These are phyloP conservation scores for Prunus padus DNA, from an alignment of 306 rosid species.

Conservation along the genomic window DNA sequence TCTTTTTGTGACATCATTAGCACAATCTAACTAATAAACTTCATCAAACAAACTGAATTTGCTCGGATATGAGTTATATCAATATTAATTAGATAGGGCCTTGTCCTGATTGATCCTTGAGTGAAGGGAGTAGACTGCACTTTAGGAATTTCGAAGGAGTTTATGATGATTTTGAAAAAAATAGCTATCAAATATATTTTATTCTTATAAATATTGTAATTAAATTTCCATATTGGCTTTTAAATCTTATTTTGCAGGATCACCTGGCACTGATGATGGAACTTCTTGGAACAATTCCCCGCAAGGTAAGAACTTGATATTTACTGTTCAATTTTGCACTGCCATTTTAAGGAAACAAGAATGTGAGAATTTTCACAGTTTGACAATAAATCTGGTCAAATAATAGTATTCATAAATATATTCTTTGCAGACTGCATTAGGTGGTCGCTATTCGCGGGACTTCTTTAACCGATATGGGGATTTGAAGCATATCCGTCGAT, in stretches of 20 bases:
- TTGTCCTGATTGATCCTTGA: not conserved
- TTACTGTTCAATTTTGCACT: not conserved
- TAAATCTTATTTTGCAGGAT: conserved; percentile 46
- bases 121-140: not conserved
- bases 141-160: not conserved
- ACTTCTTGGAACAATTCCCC: conserved; percentile 86
- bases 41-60: not conserved
- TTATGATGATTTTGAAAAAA: not conserved
- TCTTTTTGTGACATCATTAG: not conserved
- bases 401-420: not conserved
- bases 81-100: not conserved
- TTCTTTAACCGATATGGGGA: conserved; percentile 79
- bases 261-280: conserved; percentile 95
- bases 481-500: conserved; percentile 69
- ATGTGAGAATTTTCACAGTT: not conserved
- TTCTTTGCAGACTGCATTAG: conserved; percentile 63
- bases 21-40: not conserved
- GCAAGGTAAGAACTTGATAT: conserved; percentile 47
- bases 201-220: not conserved
- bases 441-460: conserved; percentile 83
- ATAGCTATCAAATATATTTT: not conserved
- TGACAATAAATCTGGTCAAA: conserved; percentile 8
- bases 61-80: not conserved
- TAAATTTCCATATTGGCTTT: conserved; percentile 1
- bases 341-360: not conserved